These are phyloP conservation scores for Eragrostis curvula DNA, from an alignment of 176 grass and related monocot genomes.

Conservation along the genomic window DNA sequence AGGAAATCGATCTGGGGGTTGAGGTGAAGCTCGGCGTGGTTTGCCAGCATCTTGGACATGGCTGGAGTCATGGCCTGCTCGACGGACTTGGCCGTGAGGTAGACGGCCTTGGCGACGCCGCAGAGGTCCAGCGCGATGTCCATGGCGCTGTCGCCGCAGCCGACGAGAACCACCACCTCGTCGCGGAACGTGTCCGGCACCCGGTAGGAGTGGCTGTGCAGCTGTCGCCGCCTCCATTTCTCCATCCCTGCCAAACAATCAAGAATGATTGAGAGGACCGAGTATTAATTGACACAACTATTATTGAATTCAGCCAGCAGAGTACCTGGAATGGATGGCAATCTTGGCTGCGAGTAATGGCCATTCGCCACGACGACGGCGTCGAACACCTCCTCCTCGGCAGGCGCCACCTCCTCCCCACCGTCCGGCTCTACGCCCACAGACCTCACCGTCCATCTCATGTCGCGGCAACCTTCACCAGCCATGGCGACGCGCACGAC, in stretches of 20 bases:
- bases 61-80: not conserved
- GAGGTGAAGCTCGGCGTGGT: constrained; percentile 30
- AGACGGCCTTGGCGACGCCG: constrained; percentile 35
- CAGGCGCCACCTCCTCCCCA: not conserved
- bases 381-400: constrained; percentile 42
- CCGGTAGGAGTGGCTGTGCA: constrained; percentile 56
- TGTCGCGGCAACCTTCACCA: too few species aligned
- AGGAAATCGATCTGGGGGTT: constrained; percentile 23
- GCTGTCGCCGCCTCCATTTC: constrained; percentile 36
- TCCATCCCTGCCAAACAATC: constrained; percentile 25
- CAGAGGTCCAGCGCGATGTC: constrained; percentile 48
- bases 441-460: constrained; percentile 20
- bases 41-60: not conserved
- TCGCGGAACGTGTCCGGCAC: constrained; percentile 11
- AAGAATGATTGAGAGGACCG: too few species aligned
- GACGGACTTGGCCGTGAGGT: constrained; percentile 35
- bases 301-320: too few species aligned
- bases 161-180: constrained; percentile 47
- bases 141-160: constrained; percentile 30
- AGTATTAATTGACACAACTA: too few species aligned
- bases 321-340: constrained; percentile 28
- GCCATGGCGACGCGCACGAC: constrained; percentile 23
- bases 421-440: not conserved
- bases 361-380: constrained; percentile 44
- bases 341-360: constrained; percentile 24